Evolutionary conservation across 352 stramenopile genomes (phyloP), one percentile per base, ranked within the genome.

Genomic region (Globisporangium okanoganense): DNA sequence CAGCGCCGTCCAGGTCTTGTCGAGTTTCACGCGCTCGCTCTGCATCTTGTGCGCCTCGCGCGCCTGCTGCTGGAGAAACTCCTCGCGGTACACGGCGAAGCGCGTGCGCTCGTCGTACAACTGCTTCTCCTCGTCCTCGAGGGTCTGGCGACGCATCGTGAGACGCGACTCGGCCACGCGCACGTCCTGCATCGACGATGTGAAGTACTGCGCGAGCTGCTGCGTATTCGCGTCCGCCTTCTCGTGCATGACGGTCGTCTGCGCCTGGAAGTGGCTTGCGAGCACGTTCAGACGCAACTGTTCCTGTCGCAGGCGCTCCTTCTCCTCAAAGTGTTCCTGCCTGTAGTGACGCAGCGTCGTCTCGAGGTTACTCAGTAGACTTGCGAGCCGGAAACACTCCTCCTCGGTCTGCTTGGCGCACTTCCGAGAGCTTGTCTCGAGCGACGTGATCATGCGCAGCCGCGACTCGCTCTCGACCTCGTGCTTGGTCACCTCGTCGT

Each of bases 251-350:
- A 78, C 71, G 13, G 61, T 65, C 5, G 67, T 78, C 62, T 94
- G 84, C 5, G 78, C 79, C 40, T 92, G 79, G 47, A 90, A 87
- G 35, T 94, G 82, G 6, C 73, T 54, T 25, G 80, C 76, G 0
- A 91, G 62, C 13, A 73, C 74, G 40, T 82, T 75, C 5, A 94
- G 38, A 0, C 84, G 82, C n/a, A 76, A 51, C 58, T 94, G 85
- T 48, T 94, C 82, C 22, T 83, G 71, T 9, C 80, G 70, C 38
- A 94, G 48, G 3, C 85, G 77, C 67, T 94, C 82, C 47, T 88
- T 87, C 49, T 94, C 81, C 24, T 92, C 84, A 12, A 88, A 53
- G 27, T 85, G 70, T 54, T 85, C 80, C 48, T 89, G 79, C 6
- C 80, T 75, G 24, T 64, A 69, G 33, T 75, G 65, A 0, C 82